Percentiles rank a stretch among this genome's conserved stretches.
Evolutionary conservation across 2,329 filamentous ascomycete genomes (phyloP).

Genomic region (Coniochaeta ligniaria): DNA sequence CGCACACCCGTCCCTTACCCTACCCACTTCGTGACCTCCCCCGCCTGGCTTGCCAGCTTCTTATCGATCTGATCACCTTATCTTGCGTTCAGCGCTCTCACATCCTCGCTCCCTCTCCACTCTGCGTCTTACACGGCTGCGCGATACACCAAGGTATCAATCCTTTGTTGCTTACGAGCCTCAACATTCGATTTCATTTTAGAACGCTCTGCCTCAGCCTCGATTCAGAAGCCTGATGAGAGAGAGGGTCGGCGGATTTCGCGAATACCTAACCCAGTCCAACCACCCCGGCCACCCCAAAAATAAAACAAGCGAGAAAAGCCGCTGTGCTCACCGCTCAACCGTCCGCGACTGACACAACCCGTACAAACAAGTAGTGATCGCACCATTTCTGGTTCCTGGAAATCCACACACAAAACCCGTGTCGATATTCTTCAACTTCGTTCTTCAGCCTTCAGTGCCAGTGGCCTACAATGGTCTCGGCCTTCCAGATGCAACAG

Average conservation of each 20-base stretch:
- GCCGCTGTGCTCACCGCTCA: conserved; percentile 16
- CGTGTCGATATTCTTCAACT: not conserved
- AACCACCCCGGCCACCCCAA: conserved; percentile 11
- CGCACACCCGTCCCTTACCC: not conserved
- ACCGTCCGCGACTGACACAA: conserved; percentile 14
- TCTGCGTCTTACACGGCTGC: not conserved
- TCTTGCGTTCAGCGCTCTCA: not conserved
- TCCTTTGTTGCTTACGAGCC: not conserved
- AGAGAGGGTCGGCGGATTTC: not conserved
- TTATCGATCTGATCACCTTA: not conserved
- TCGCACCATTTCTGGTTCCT: conserved; percentile 1
- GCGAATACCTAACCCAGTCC: not conserved
- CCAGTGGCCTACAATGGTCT: conserved; percentile 35
- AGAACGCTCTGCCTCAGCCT: not conserved
- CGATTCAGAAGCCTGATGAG: not conserved
- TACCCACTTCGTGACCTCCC: not conserved
- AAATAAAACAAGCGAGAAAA: conserved; percentile 10
- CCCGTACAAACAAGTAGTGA: not conserved
- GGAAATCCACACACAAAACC: not conserved
- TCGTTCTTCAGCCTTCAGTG: not conserved
- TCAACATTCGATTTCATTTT: not conserved
- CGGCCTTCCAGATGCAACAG: conserved; percentile 42
- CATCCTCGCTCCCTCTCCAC: not conserved
- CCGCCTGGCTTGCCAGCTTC: not conserved
- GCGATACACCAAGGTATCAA: not conserved